A percentile compares a stretch with the other conserved stretches of the same genome.
These are phyloP conservation scores for Ophiostoma tasmaniense DNA, from an alignment of 2,329 filamentous ascomycete genomes.

Conservation along the genomic window DNA sequence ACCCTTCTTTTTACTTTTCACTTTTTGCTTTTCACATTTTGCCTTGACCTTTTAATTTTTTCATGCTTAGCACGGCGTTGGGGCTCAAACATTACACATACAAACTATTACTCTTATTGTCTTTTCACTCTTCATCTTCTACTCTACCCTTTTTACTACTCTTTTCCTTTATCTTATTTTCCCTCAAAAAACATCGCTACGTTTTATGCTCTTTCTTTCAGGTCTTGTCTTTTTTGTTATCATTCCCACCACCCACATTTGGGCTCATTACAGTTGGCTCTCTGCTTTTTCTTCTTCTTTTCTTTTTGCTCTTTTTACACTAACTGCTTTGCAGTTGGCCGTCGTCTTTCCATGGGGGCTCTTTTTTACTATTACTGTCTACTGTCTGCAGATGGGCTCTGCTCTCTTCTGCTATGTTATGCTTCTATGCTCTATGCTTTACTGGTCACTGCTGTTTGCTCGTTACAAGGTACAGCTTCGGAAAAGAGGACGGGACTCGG, in stretches of 20 bases:
- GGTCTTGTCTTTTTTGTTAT: not conserved
- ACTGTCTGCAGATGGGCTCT: not conserved
- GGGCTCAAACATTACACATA: constrained; percentile 8
- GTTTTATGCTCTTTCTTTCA: not conserved
- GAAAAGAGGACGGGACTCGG: not conserved
- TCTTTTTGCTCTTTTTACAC: not conserved
- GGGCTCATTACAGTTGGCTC: not conserved
- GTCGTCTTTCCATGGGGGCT: not conserved
- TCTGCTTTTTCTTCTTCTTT: not conserved
- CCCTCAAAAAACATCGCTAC: not conserved
- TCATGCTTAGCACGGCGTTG: constrained; percentile 2
- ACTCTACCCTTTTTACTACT: not conserved
- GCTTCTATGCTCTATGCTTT: not conserved
- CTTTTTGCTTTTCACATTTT: not conserved
- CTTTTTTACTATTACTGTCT: not conserved
- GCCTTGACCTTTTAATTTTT: constrained; percentile 7
- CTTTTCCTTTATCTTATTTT: not conserved
- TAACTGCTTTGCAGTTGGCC: not conserved
- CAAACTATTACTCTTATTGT: constrained; percentile 6
- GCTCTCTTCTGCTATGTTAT: not conserved
- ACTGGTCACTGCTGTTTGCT: not conserved
- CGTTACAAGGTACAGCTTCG: not conserved
- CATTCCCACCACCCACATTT: not conserved
- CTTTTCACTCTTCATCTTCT: not conserved
- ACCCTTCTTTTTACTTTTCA: not conserved